A percentile compares a stretch with the other conserved stretches of the same genome.
Conservation (phyloP, 768 basidiomycete genomes). For the Tubosaeta brunneosetosa region DNA sequence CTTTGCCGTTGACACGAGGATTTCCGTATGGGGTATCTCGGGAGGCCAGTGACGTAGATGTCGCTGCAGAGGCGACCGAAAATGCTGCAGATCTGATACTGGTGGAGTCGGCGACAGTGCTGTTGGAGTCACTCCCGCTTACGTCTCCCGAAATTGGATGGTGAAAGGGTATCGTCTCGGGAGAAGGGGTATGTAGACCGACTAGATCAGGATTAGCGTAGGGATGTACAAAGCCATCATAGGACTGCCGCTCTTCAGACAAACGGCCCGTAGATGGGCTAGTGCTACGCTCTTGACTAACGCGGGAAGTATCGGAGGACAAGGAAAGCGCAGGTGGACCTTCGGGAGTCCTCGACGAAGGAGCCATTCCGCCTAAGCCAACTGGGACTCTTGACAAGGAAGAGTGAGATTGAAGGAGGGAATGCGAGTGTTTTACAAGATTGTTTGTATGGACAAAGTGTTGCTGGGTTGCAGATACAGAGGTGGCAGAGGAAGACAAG, state of each 20-base stretch:
- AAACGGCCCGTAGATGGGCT: constrained; percentile 23
- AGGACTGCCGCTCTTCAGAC: constrained; percentile 33
- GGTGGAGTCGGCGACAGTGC: constrained; percentile 45
- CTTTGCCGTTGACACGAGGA: constrained; percentile 40
- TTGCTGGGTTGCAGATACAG: constrained; percentile 30
- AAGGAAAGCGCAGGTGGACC: constrained; percentile 3
- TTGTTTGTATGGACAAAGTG: constrained; percentile 35
- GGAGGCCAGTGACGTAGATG: constrained; percentile 26
- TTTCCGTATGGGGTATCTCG: constrained; percentile 14
- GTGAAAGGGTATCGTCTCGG: constrained; percentile 24
- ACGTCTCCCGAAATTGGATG: constrained; percentile 32
- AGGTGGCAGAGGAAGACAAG: constrained; percentile 30
- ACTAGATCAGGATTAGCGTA: constrained; percentile 78
- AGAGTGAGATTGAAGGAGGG: constrained; percentile 4
- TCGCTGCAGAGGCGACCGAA: constrained; percentile 34
- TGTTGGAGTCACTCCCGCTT: constrained; percentile 46
- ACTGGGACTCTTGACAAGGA: constrained; percentile 7
- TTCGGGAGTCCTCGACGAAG: constrained; percentile 2
- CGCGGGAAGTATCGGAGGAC: constrained; percentile 9
- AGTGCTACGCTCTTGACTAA: constrained; percentile 7
- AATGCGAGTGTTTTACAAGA: constrained; percentile 5
- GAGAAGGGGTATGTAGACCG: constrained; percentile 32
- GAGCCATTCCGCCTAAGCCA: constrained; percentile 6
- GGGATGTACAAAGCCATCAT: constrained; percentile 51
- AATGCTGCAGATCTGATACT: constrained; percentile 35